phyloP scores from a whole-genome alignment of 1,139 yeast species.

The Kazachstania sp. region DNA sequence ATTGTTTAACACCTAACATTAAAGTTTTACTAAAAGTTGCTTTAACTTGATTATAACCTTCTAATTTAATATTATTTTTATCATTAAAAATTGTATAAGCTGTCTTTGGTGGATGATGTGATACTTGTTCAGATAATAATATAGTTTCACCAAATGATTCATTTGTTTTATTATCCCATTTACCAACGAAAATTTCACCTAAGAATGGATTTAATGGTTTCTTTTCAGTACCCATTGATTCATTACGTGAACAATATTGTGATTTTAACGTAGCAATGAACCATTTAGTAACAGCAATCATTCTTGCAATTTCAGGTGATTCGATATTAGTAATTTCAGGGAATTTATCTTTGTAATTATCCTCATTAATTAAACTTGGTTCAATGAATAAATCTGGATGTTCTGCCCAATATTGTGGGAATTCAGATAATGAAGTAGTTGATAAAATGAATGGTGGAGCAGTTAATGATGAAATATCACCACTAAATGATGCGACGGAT shows the following conservation, averaged over 20 bases:
- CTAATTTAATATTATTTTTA: slow-evolving; percentile 54
- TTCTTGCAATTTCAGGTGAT: slow-evolving; percentile 35
- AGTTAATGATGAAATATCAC: slow-evolving; percentile 85
- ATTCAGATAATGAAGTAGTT: slow-evolving; percentile 81
- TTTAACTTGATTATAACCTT: slow-evolving; percentile 85
- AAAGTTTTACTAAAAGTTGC: slow-evolving; percentile 67
- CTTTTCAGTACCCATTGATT: slow-evolving; percentile 85
- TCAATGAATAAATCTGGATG: slow-evolving; percentile 76
- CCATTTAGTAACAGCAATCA: slow-evolving; percentile 82
- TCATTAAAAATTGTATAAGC: slow-evolving; percentile 76
- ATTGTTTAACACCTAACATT: slow-evolving; percentile 70
- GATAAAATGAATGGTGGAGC: slow-evolving; percentile 98
- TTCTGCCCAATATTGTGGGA: slow-evolving; percentile 90
- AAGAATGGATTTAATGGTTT: slow-evolving; percentile 92
- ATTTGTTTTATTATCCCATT: slow-evolving; percentile 53
- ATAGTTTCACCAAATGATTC: slow-evolving; percentile 61
- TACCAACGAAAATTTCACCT: slow-evolving; percentile 87
- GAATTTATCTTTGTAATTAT: slow-evolving; percentile 25
- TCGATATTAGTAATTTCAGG: slow-evolving; percentile 35
- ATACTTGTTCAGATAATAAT: slow-evolving; percentile 80
- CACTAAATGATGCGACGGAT: slow-evolving; percentile 88
- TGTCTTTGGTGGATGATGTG: slow-evolving; percentile 94
- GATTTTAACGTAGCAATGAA: slow-evolving; percentile 84
- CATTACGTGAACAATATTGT: slow-evolving; percentile 89
- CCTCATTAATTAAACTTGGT: slow-evolving; percentile 44